Evolutionary conservation across 108 stramenopile species (phyloP), one percentile per base, ranked within the genome.

Genomic region (Epipyxis sp.): DNA sequence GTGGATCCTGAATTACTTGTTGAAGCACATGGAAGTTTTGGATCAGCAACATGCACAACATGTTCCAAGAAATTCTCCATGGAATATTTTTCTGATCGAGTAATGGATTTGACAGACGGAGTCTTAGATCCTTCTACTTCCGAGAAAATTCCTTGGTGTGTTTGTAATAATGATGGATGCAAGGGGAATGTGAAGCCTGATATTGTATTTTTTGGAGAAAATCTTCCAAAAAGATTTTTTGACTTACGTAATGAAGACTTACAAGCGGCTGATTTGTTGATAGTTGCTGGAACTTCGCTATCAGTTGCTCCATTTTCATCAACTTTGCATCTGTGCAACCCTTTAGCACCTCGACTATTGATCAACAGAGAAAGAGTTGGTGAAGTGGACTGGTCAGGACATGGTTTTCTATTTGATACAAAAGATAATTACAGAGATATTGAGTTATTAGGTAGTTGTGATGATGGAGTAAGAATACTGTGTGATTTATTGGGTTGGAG

Each of bases 131-230:
- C 40, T 44, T 40, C 46, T 58, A 1, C 50, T 32, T 0, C 37
- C 1, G 69, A 77, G 59, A n/a, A n/a, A n/a, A n/a, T n/a, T n/a
- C n/a, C n/a, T n/a, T n/a, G n/a, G n/a, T n/a, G n/a, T n/a, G n/a
- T n/a, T n/a, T n/a, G n/a, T n/a, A n/a, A n/a, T n/a, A n/a, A n/a
- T n/a, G n/a, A n/a, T n/a, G n/a, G n/a, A 50, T 50, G 46, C 20
- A 59, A 69, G 0, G 79, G 79, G 2, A 74, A 84, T 37, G 92
- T 95, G 1, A 97, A 97, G 81, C 97, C 97, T 20, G 93, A 95
- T 80, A 95, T 97, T 82, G 92, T 94, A 13, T 97, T 97, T 78
- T 97, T 97, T 85, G 96, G 97, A 0, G 96, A 97, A 79, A 78
- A 50, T n/a, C 79, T 94, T 40, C 94, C 95, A 40, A 16, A 39